Evolutionary conservation across 495 filamentous ascomycete species (phyloP).

Genomic region (Aspergillus haitiensis): DNA sequence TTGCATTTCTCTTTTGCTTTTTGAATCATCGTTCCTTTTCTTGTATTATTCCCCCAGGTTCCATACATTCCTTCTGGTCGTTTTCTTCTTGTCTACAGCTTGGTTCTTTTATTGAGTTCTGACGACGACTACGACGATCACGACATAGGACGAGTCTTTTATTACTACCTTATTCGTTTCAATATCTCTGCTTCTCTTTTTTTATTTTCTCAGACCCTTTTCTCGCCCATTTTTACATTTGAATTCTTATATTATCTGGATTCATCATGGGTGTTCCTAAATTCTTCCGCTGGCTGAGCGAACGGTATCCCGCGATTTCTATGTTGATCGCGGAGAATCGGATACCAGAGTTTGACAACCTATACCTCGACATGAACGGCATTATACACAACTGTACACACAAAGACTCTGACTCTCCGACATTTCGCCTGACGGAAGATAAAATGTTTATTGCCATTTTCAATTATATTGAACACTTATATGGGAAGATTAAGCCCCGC

Average conservation of each 20-base stretch:
- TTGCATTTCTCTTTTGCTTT: slow-evolving; percentile 18
- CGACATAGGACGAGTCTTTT: slow-evolving; percentile 13
- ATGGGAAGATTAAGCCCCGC: slow-evolving; percentile 97
- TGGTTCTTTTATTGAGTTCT: slow-evolving; percentile 22
- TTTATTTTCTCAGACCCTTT: background rate
- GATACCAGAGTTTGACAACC: slow-evolving; percentile 97
- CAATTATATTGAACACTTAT: slow-evolving; percentile 99
- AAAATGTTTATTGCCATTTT: slow-evolving; percentile 99
- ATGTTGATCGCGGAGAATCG: slow-evolving; percentile 98
- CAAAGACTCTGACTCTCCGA: slow-evolving; percentile 86
- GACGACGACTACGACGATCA: slow-evolving; percentile 27
- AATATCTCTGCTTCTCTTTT: background rate
- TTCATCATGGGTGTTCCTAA: slow-evolving; percentile 86
- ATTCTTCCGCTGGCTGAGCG: slow-evolving; percentile 93
- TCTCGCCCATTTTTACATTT: slow-evolving; percentile 4
- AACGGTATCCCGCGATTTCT: slow-evolving; percentile 98
- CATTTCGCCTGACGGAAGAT: slow-evolving; percentile 92
- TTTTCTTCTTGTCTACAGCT: slow-evolving; percentile 20
- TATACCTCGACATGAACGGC: slow-evolving; percentile 99
- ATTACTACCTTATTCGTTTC: no score
- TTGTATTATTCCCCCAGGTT: slow-evolving; percentile 16
- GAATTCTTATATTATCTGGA: slow-evolving; percentile 13
- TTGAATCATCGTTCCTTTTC: slow-evolving; percentile 16
- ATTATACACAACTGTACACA: slow-evolving; percentile 99
- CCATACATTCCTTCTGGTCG: slow-evolving; percentile 19